Percentiles rank a stretch among this genome's conserved stretches.
Conservation (phyloP, 768 basidiomycete genomes). For the Suillus decipiens region DNA sequence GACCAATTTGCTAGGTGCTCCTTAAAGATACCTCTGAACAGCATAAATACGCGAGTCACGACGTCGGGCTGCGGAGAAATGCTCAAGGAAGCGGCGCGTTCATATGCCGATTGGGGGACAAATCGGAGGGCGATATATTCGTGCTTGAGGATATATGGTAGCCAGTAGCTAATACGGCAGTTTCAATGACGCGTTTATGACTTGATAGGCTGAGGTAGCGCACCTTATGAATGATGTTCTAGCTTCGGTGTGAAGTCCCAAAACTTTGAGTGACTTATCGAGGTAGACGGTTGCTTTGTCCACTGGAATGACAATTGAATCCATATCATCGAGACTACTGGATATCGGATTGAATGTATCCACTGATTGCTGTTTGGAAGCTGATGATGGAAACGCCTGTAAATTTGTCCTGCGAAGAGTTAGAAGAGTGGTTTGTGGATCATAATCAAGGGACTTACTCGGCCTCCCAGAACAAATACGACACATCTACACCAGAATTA, state of each 20-base stretch:
- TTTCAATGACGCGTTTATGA: background rate
- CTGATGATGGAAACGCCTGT: background rate
- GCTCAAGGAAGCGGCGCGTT: background rate
- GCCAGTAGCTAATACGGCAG: background rate
- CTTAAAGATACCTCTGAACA: background rate
- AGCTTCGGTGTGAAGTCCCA: slow-evolving; percentile 1
- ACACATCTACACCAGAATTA: background rate
- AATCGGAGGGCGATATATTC: background rate
- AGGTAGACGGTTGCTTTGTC: background rate
- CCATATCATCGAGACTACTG: background rate
- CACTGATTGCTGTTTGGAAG: background rate
- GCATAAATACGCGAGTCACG: background rate
- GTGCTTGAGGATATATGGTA: background rate
- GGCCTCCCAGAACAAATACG: background rate
- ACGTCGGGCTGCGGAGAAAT: background rate
- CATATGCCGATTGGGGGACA: background rate
- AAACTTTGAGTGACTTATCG: background rate
- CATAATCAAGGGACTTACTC: background rate
- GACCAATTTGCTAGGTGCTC: background rate
- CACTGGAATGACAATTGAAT: background rate
- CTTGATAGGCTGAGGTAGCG: background rate
- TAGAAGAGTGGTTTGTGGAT: background rate
- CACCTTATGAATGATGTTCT: background rate
- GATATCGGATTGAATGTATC: background rate
- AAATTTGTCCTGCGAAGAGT: background rate